These are phyloP conservation scores for Gliomastix tumulicola DNA, from an alignment of 2,329 filamentous ascomycete species.

Conservation along the genomic window DNA sequence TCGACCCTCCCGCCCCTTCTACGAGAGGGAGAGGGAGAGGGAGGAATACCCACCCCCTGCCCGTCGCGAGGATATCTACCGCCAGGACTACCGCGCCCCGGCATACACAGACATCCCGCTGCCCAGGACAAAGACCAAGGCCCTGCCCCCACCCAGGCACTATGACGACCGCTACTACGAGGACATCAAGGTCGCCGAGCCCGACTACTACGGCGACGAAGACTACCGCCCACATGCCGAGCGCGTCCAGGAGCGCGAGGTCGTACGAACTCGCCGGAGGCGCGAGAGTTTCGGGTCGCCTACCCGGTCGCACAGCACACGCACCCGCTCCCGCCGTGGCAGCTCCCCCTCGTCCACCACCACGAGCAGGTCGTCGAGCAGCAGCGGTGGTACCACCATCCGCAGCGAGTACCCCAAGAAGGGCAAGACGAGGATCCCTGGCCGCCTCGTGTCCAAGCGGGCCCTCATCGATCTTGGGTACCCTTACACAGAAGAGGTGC, in stretches of 20 bases:
- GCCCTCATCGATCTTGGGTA: slow-evolving; percentile 82
- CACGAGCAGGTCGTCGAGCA: slow-evolving; percentile 37
- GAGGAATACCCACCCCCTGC: slow-evolving; percentile 59
- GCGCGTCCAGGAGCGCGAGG: slow-evolving; percentile 54
- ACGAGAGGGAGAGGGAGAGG: slow-evolving; percentile 50
- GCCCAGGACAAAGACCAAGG: slow-evolving; percentile 47
- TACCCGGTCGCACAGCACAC: slow-evolving; percentile 19
- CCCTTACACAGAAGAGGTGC: slow-evolving; percentile 78
- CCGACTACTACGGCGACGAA: slow-evolving; percentile 63
- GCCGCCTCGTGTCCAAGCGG: slow-evolving; percentile 69
- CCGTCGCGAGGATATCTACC: slow-evolving; percentile 36
- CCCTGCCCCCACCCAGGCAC: slow-evolving; percentile 50
- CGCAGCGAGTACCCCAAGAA: slow-evolving; percentile 67
- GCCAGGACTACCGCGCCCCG: slow-evolving; percentile 41
- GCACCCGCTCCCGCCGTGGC: slow-evolving; percentile 27
- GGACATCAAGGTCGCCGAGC: slow-evolving; percentile 62
- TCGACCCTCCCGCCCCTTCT: slow-evolving; percentile 45
- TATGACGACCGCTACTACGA: slow-evolving; percentile 52
- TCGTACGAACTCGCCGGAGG: slow-evolving; percentile 40
- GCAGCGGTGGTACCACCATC: slow-evolving; percentile 41
- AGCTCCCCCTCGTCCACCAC: slow-evolving; percentile 37
- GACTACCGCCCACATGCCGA: slow-evolving; percentile 59
- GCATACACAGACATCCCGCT: slow-evolving; percentile 59
- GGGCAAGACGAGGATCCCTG: slow-evolving; percentile 85
- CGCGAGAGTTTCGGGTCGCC: slow-evolving; percentile 16